Evolutionary conservation across 352 stramenopile genomes (phyloP).

Genomic region (Globisporangium paddicum): DNA sequence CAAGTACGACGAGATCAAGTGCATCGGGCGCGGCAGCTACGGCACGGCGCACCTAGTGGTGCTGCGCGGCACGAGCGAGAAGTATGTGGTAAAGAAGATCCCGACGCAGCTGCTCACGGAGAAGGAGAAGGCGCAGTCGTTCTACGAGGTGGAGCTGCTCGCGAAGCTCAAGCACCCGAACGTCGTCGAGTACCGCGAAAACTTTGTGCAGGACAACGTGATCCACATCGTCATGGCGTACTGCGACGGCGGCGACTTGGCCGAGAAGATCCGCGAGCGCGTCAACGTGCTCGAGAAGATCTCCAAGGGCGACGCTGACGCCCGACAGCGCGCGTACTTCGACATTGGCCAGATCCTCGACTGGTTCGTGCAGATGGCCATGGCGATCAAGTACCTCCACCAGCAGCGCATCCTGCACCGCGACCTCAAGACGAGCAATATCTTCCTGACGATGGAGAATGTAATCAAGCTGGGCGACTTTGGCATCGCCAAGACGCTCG

Average conservation of each 20-base stretch:
- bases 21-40: constrained; percentile 76
- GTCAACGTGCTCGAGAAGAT: constrained; percentile 26
- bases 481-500: constrained; percentile 87
- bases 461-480: constrained; percentile 92
- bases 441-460: constrained; percentile 83
- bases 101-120: constrained; percentile 76
- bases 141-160: constrained; percentile 88
- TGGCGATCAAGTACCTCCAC: constrained; percentile 94
- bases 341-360: constrained; percentile 61
- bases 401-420: constrained; percentile 88
- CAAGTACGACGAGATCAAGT: constrained; percentile 72
- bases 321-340: constrained; percentile 41
- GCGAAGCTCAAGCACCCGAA: constrained; percentile 90
- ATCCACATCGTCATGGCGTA: constrained; percentile 96
- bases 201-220: constrained; percentile 70
- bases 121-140: constrained; percentile 75
- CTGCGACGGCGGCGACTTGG: constrained; percentile 89
- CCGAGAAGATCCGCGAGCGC: constrained; percentile 54
- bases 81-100: constrained; percentile 85
- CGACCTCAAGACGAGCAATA: constrained; percentile 95
- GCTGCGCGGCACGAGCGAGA: constrained; percentile 29
- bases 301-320: neutral
- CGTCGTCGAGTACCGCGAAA: constrained; percentile 94
- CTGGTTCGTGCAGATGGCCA: constrained; percentile 93
- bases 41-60: constrained; percentile 67